These are phyloP conservation scores for Coniosporium apollinis DNA, from an alignment of 495 filamentous ascomycete species.

Conservation along the genomic window DNA sequence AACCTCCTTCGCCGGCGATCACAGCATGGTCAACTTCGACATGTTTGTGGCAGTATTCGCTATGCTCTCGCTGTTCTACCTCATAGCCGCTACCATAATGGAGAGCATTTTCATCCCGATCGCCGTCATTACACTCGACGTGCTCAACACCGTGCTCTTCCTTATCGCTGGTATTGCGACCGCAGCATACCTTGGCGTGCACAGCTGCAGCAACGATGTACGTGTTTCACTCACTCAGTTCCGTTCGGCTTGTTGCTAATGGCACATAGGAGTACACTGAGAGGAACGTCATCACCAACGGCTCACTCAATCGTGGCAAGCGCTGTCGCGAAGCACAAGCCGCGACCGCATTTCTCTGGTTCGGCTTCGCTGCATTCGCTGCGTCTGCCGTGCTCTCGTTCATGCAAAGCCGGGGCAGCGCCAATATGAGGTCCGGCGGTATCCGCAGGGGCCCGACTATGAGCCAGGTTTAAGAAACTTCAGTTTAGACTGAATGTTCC, in stretches of 20 bases:
- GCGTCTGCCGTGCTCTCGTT: conserved; percentile 35
- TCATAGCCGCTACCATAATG: conserved; percentile 37
- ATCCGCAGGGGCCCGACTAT: conserved; percentile 37
- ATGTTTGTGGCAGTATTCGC: conserved; percentile 51
- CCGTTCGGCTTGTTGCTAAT: conserved; percentile 3
- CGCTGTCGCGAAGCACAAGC: conserved; percentile 58
- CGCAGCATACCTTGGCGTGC: conserved; percentile 38
- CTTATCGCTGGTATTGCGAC: conserved; percentile 47
- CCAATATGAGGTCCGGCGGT: conserved; percentile 18
- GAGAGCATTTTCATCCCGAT: conserved; percentile 34
- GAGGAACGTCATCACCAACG: conserved; percentile 43
- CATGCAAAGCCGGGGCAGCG: conserved; percentile 25
- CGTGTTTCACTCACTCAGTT: conserved; percentile 15
- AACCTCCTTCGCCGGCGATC: conserved; percentile 36
- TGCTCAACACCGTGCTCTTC: conserved; percentile 47
- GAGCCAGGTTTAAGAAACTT: conserved; percentile 50
- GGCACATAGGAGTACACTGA: conserved; percentile 33
- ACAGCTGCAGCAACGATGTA: conserved; percentile 48
- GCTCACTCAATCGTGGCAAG: conserved; percentile 33
- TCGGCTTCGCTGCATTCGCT: conserved; percentile 45
- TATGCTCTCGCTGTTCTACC: conserved; percentile 45
- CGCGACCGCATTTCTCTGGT: conserved; percentile 52
- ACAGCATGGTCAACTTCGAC: conserved; percentile 43
- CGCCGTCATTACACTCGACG: conserved; percentile 38
- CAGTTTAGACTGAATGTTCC: too few species aligned